phyloP scores from a whole-genome alignment of 306 rosid genomes.

The Vigna radiata region DNA sequence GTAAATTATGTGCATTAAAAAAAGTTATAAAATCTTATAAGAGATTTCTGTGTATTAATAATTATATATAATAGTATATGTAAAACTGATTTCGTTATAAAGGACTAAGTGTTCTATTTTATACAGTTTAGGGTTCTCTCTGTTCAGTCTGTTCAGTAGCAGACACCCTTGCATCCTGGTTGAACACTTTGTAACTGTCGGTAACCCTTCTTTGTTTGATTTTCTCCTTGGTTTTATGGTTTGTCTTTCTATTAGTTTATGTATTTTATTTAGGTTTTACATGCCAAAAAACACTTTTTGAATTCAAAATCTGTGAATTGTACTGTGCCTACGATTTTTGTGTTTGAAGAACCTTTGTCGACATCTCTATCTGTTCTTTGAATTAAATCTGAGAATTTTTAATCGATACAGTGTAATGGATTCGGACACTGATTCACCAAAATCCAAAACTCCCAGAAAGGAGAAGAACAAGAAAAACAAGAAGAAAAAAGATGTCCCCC shows the following conservation, averaged over 20 bases:
- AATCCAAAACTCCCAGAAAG: conserved; percentile 43
- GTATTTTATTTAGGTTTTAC: not conserved
- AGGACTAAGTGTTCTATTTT: not conserved
- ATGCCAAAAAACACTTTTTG: not conserved
- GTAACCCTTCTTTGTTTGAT: not conserved
- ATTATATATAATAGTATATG: no score
- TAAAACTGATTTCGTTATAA: not conserved
- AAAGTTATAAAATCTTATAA: no score
- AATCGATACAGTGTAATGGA: conserved; percentile 48
- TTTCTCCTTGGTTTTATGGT: not conserved
- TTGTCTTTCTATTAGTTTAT: not conserved
- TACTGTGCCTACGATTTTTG: not conserved
- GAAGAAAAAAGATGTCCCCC: conserved; percentile 39
- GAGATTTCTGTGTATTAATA: no score
- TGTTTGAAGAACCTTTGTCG: not conserved
- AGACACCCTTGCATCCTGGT: not conserved
- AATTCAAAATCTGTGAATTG: not conserved
- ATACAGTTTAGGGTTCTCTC: not conserved
- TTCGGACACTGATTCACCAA: conserved; percentile 53
- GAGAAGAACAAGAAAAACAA: conserved; percentile 44
- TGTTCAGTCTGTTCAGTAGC: not conserved
- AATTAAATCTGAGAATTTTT: not conserved
- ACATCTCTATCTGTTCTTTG: not conserved
- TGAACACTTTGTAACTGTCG: not conserved
- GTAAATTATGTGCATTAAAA: no score